Conservation (phyloP, 176 grass and related monocot species). For the Avena eriantha region DNA sequence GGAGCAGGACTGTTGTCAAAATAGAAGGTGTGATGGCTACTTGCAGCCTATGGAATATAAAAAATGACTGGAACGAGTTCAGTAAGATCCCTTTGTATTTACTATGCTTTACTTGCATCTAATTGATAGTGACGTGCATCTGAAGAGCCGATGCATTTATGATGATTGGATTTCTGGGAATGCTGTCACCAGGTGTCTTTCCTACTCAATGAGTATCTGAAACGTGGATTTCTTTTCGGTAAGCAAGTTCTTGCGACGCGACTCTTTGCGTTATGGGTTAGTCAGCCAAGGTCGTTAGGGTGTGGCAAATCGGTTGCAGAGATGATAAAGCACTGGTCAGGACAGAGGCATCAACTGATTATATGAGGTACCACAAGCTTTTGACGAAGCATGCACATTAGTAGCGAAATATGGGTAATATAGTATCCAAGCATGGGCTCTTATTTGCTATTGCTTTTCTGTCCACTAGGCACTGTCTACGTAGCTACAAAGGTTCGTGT, state of each 20-base stretch:
- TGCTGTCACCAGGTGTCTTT: slow-evolving; percentile 20
- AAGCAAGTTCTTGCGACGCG: slow-evolving; percentile 31
- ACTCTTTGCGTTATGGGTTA: slow-evolving; percentile 43
- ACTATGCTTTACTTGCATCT: slow-evolving; percentile 35
- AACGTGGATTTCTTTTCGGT: slow-evolving; percentile 38
- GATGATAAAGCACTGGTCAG: slow-evolving; percentile 38
- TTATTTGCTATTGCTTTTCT: slow-evolving; percentile 53
- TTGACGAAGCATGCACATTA: slow-evolving; percentile 68
- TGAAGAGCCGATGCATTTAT: background rate
- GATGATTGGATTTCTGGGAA: slow-evolving; percentile 21
- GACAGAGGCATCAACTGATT: slow-evolving; percentile 45
- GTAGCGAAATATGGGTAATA: slow-evolving; percentile 24
- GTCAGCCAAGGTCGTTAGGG: slow-evolving; percentile 34
- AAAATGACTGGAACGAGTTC: slow-evolving; percentile 22
- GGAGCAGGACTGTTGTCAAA: background rate
- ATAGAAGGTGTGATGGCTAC: background rate
- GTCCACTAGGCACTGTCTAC: slow-evolving; percentile 48
- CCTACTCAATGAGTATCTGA: slow-evolving; percentile 42
- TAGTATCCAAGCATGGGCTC: slow-evolving; percentile 41
- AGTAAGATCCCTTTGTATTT: slow-evolving; percentile 39
- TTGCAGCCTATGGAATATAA: background rate
- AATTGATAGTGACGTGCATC: slow-evolving; percentile 18
- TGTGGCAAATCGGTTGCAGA: slow-evolving; percentile 48
- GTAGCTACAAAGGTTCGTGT: slow-evolving; percentile 35
- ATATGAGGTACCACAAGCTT: slow-evolving; percentile 36